A percentile compares a stretch with the other conserved stretches of the same genome.
phyloP scores from a whole-genome alignment of 306 rosid genomes.

The Medicago ruthenica region DNA sequence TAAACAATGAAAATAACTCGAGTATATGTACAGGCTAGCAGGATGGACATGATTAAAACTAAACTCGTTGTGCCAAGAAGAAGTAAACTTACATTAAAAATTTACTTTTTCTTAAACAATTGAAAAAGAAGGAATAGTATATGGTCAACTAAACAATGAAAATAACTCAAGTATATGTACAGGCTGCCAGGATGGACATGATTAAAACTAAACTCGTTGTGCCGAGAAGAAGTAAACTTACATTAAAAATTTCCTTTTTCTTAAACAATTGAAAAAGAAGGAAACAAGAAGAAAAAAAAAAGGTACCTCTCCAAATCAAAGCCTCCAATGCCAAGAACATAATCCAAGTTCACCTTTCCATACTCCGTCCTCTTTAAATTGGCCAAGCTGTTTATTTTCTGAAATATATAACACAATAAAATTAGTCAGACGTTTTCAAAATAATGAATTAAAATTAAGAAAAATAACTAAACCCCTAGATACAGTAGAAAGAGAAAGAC shows the following conservation, averaged over 20 bases:
- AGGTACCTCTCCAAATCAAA: conserved; percentile 94
- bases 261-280: conserved; percentile 11
- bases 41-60: not conserved
- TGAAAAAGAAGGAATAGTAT: conserved; percentile 31
- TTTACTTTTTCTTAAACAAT: conserved; percentile 20
- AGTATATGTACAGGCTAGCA: not conserved
- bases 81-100: conserved; percentile 9
- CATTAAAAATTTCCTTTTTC: conserved; percentile 11
- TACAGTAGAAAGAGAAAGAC: conserved; percentile 28
- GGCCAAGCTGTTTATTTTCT: conserved; percentile 88
- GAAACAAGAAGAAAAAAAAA: conserved; percentile 41
- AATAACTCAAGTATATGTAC: not conserved
- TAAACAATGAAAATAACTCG: not conserved
- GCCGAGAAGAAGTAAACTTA: conserved; percentile 18
- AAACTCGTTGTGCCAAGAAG: conserved; percentile 4
- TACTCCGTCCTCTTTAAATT: conserved; percentile 81
- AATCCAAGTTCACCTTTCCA: conserved; percentile 95
- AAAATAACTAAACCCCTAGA: not conserved
- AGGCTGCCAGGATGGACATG: not conserved
- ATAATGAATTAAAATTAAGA: conserved; percentile 16
- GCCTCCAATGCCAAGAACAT: conserved; percentile 97
- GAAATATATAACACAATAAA: conserved; percentile 19
- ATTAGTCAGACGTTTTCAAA: conserved; percentile 36
- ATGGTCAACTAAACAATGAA: too few species aligned
- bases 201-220: not conserved